Percentiles rank a stretch among this genome's conserved stretches.
Evolutionary conservation across 164 flowering plant species (phyloP).

Genomic region (Macadamia integrifolia): DNA sequence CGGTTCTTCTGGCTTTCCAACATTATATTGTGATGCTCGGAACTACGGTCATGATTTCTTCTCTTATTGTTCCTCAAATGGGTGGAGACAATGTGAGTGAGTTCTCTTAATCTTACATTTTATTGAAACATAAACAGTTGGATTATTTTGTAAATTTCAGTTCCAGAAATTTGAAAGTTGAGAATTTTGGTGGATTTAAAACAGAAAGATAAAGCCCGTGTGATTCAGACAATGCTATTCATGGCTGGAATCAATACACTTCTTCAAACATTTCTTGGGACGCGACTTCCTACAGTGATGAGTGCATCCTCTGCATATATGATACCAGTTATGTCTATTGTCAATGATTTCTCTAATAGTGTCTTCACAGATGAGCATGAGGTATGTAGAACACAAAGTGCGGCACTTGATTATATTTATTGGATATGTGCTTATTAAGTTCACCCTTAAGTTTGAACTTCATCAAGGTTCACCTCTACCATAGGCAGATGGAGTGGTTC

Average conservation of each 20-base stretch:
- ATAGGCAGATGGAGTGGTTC: too few species aligned
- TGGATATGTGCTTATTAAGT: not conserved
- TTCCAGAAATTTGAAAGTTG: not conserved
- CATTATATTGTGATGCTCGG: constrained; percentile 95
- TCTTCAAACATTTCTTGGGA: constrained; percentile 72
- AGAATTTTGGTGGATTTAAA: not conserved
- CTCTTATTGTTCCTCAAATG: constrained; percentile 68
- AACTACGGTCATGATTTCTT: constrained; percentile 65
- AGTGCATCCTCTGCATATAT: constrained; percentile 68
- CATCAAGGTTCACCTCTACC: too few species aligned
- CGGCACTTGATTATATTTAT: not conserved
- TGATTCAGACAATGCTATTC: constrained; percentile 77
- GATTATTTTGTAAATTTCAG: not conserved
- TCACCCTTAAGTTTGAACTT: too few species aligned
- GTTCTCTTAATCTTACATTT: constrained; percentile 15
- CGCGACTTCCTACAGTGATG: constrained; percentile 94
- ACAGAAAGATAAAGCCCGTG: constrained; percentile 87
- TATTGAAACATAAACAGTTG: not conserved
- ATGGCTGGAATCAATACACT: constrained; percentile 83
- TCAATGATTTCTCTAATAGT: constrained; percentile 41
- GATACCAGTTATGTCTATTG: constrained; percentile 65
- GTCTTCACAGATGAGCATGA: constrained; percentile 46
- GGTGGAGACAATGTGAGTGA: constrained; percentile 71
- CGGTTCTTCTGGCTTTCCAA: constrained; percentile 67
- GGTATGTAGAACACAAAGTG: constrained; percentile 28